A percentile compares a stretch with the other conserved stretches of the same genome.
These are phyloP conservation scores for Naganishia liquefaciens DNA, from an alignment of 1,284 basidiomycete genomes.

Conservation along the genomic window DNA sequence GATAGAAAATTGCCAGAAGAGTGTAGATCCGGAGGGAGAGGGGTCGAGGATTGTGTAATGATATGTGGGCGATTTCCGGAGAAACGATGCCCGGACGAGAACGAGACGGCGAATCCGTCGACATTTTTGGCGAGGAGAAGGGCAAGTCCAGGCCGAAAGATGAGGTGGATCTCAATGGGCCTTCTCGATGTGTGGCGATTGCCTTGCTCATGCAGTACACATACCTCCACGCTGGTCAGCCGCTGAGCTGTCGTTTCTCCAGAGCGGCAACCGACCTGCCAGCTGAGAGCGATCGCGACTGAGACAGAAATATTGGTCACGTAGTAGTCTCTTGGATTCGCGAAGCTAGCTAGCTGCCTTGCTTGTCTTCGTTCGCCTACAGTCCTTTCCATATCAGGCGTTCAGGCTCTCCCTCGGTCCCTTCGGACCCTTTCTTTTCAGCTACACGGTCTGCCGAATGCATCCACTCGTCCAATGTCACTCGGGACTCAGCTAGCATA, in stretches of 20 bases:
- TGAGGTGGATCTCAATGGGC: neutral
- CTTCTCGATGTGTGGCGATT: neutral
- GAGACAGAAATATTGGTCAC: neutral
- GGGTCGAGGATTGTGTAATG: constrained; percentile 77
- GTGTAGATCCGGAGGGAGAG: constrained; percentile 78
- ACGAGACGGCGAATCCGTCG: constrained; percentile 15
- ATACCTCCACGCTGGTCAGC: too few species aligned
- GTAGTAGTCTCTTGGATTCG: too few species aligned
- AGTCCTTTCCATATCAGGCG: too few species aligned
- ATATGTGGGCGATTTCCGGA: constrained; percentile 78
- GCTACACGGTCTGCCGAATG: too few species aligned
- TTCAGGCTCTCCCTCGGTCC: too few species aligned
- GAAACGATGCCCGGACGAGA: constrained; percentile 61
- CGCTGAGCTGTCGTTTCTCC: too few species aligned
- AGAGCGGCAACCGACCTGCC: too few species aligned
- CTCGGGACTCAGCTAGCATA: too few species aligned
- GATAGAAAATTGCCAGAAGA: constrained; percentile 84
- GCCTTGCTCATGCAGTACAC: neutral
- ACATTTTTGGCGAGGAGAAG: neutral
- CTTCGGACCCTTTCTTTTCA: too few species aligned
- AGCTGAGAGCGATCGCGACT: neutral
- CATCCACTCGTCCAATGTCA: too few species aligned
- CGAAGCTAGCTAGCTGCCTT: too few species aligned
- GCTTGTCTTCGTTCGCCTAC: too few species aligned
- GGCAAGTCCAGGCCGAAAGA: neutral